Evolutionary conservation across 1,284 basidiomycete species (phyloP), one percentile per base, ranked within the genome.

Genomic region (Cryptococcus hybrid): DNA sequence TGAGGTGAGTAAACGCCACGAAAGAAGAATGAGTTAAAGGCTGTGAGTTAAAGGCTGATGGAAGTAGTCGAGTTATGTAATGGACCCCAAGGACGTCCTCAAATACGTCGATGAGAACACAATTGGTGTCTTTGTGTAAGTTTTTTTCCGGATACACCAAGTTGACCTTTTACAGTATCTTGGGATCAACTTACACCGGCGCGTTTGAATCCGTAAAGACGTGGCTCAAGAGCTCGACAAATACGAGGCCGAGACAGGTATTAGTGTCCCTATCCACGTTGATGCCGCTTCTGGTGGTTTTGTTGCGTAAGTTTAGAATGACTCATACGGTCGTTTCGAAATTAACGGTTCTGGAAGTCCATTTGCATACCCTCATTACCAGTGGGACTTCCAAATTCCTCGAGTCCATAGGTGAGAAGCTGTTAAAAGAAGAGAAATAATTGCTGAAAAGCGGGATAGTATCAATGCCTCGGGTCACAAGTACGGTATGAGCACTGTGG

Each of bases 41-140:
- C 56, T 56, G 44, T 30, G 30, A 4, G 30, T 3, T 34, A 47
- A 2, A 5, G 46, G 55, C 56, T 56, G 44, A 57, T 37, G 15
- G 18, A 5, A 18, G 7, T 58, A 78, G 71, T 88, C 87, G 71
- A 82, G 88, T 60, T 96, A 93, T 70, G 82, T 89, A 54, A 83
- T 97, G 67, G 87, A 89, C 69, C 84, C 92, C 1, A 87, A 90
- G 76, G 87, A 86, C 64, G 89, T 89, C 0, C 88, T 95, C 84
- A 83, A 95, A 50, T 88, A 83, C 61, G 85, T 95, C 18, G 93
- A 96, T 70, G 94, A 97, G 79, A 94, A 96, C 72, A 95, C 75
- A 71, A 62, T 67, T 37, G 68, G 69, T 53, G 58, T 64, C 57
- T 68, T 63, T 50, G 56, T 70, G 70, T 75, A 47, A 58, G 70